A percentile compares a stretch with the other conserved stretches of the same genome.
These are phyloP conservation scores for Talaromyces borbonicus DNA, from an alignment of 495 filamentous ascomycete species.

Conservation along the genomic window DNA sequence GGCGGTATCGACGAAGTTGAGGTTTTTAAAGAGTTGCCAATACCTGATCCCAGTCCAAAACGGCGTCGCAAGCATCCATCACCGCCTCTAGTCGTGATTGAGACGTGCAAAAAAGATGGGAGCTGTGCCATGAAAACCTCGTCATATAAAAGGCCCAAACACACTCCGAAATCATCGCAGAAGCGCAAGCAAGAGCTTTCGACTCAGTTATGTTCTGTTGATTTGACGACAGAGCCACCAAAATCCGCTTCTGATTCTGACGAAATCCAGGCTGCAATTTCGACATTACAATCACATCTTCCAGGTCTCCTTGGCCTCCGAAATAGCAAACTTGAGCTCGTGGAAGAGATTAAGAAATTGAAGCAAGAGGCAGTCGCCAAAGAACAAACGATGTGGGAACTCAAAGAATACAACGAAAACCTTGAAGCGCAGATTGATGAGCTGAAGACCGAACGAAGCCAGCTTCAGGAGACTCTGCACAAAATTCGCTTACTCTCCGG, in stretches of 20 bases:
- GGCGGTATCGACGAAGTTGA: neutral
- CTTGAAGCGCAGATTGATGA: neutral
- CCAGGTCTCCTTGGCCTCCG: neutral
- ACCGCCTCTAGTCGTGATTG: neutral
- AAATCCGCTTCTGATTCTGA: no score
- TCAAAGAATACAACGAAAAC: slow-evolving; percentile 5
- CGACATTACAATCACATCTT: neutral
- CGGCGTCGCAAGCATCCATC: neutral
- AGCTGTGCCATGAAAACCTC: neutral
- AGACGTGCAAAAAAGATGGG: neutral
- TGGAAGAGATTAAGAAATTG: neutral
- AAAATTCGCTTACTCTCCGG: slow-evolving; percentile 1
- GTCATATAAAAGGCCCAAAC: neutral
- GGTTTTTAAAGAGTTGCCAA: neutral
- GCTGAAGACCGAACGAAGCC: neutral
- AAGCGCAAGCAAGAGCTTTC: neutral
- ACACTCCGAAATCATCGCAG: neutral
- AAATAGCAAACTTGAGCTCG: neutral
- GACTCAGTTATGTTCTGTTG: neutral
- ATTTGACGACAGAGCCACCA: neutral
- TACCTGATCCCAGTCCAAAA: neutral
- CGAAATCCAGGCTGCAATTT: neutral
- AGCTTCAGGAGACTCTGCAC: neutral
- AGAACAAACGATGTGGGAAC: neutral
- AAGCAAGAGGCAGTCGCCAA: neutral